phyloP scores from a whole-genome alignment of 768 basidiomycete genomes.

The Calocybe indica region DNA sequence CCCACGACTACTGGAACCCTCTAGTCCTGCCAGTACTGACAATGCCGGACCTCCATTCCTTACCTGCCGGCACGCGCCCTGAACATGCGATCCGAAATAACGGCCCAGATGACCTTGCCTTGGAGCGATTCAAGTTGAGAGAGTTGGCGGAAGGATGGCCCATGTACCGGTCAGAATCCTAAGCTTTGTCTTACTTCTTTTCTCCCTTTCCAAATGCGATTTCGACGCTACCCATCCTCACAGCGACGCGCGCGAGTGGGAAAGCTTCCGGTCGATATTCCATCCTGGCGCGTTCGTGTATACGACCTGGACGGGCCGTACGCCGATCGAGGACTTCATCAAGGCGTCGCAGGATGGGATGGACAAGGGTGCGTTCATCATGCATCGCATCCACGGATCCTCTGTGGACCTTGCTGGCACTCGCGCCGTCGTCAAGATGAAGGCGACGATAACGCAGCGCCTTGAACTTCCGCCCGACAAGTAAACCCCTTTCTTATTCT shows the following conservation, averaged over 20 bases:
- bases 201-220: too few species aligned
- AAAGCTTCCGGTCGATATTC: slow-evolving; percentile 16
- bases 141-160: slow-evolving; percentile 19
- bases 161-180: slow-evolving; percentile 11
- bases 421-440: slow-evolving; percentile 26
- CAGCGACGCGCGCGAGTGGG: slow-evolving; percentile 17
- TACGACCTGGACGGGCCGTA: slow-evolving; percentile 16
- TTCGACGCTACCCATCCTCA: neutral
- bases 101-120: slow-evolving; percentile 11
- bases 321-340: slow-evolving; percentile 15
- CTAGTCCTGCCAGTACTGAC: neutral
- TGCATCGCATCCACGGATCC: slow-evolving; percentile 15
- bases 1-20: neutral
- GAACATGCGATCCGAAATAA: slow-evolving; percentile 15
- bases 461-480: slow-evolving; percentile 12
- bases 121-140: slow-evolving; percentile 15
- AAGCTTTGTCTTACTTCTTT: neutral
- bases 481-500: neutral
- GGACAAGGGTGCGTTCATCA: slow-evolving; percentile 14
- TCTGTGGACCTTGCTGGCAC: slow-evolving; percentile 21
- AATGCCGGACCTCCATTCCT: slow-evolving; percentile 13
- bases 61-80: slow-evolving; percentile 13
- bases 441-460: slow-evolving; percentile 19
- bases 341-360: slow-evolving; percentile 11
- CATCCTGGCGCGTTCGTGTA: slow-evolving; percentile 15